These are phyloP conservation scores for Neurospora sublineolata DNA, from an alignment of 495 filamentous ascomycete species.

Conservation along the genomic window DNA sequence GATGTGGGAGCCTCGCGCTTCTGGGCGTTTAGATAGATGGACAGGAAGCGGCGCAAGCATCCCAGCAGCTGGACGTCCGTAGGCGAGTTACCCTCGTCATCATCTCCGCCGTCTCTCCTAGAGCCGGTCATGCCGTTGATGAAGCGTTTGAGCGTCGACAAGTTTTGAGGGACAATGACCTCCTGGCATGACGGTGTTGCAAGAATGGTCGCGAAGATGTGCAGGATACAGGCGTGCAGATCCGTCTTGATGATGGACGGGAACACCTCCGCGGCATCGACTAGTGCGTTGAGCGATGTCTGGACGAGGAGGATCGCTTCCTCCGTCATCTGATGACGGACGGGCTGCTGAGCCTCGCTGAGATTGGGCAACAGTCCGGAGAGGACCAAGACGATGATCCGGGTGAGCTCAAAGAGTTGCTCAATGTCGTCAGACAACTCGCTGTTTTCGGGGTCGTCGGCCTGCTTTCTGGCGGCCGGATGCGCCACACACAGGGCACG, in stretches of 20 bases:
- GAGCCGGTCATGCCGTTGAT: conserved; percentile 55
- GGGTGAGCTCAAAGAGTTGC: conserved; percentile 90
- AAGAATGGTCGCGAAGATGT: conserved; percentile 91
- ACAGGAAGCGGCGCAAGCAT: conserved; percentile 65
- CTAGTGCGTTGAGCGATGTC: conserved; percentile 71
- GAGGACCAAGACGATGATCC: conserved; percentile 88
- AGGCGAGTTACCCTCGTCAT: conserved; percentile 16
- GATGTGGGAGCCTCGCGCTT: conserved; percentile 71
- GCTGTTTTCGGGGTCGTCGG: conserved; percentile 49
- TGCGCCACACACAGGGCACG: conserved; percentile 80
- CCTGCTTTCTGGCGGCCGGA: conserved; percentile 64
- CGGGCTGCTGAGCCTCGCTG: conserved; percentile 58
- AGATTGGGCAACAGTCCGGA: conserved; percentile 79
- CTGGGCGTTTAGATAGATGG: conserved; percentile 72
- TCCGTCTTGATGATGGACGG: conserved; percentile 93
- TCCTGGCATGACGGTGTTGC: conserved; percentile 77
- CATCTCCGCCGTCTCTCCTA: conserved; percentile 15
- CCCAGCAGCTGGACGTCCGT: conserved; percentile 48
- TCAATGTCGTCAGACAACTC: conserved; percentile 93
- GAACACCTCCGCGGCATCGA: conserved; percentile 89
- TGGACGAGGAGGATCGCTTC: conserved; percentile 75
- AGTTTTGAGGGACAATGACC: conserved; percentile 75
- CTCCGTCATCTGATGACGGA: conserved; percentile 62
- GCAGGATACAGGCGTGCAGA: conserved; percentile 89
- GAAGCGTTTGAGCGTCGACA: conserved; percentile 89